A percentile compares a stretch with the other conserved stretches of the same genome.
phyloP scores from a whole-genome alignment of 1,284 basidiomycete genomes.

The Cryptococcus depauperatus region DNA sequence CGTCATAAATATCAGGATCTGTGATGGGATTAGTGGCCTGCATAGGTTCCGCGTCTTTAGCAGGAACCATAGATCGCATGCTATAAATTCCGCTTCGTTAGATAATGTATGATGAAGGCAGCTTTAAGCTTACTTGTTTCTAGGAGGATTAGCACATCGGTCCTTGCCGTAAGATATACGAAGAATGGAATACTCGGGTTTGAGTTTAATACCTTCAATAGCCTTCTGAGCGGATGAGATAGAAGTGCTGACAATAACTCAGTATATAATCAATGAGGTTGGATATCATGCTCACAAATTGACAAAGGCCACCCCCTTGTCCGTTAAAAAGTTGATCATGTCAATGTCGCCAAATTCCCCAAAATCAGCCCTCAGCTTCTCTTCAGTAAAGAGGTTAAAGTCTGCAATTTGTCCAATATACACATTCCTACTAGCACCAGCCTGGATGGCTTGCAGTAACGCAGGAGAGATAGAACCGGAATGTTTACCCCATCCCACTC shows the following conservation, averaged over 20 bases:
- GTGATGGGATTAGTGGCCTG: too few species aligned
- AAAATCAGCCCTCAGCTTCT: slow-evolving; percentile 79
- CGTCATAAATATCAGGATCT: too few species aligned
- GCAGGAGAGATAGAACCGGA: slow-evolving; percentile 73
- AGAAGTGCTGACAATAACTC: slow-evolving; percentile 52
- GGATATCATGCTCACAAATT: slow-evolving; percentile 55
- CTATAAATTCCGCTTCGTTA: too few species aligned
- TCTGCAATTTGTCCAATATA: slow-evolving; percentile 90
- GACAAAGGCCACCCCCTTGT: slow-evolving; percentile 93
- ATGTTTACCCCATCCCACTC: slow-evolving; percentile 93
- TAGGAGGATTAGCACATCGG: slow-evolving; percentile 59
- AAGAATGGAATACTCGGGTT: slow-evolving; percentile 70
- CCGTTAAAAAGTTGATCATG: slow-evolving; percentile 86
- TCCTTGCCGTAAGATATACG: slow-evolving; percentile 90
- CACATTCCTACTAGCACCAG: slow-evolving; percentile 85
- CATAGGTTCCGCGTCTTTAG: too few species aligned
- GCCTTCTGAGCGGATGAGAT: slow-evolving; percentile 91
- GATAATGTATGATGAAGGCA: too few species aligned
- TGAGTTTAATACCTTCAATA: slow-evolving; percentile 81
- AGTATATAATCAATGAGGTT: slow-evolving; percentile 1
- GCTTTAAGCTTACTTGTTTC: slow-evolving; percentile 4
- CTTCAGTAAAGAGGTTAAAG: slow-evolving; percentile 77
- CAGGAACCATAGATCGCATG: too few species aligned
- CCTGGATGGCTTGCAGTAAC: slow-evolving; percentile 69
- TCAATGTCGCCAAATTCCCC: slow-evolving; percentile 90